phyloP scores from a whole-genome alignment of 768 basidiomycete species.

The Tricholoma terreum region DNA sequence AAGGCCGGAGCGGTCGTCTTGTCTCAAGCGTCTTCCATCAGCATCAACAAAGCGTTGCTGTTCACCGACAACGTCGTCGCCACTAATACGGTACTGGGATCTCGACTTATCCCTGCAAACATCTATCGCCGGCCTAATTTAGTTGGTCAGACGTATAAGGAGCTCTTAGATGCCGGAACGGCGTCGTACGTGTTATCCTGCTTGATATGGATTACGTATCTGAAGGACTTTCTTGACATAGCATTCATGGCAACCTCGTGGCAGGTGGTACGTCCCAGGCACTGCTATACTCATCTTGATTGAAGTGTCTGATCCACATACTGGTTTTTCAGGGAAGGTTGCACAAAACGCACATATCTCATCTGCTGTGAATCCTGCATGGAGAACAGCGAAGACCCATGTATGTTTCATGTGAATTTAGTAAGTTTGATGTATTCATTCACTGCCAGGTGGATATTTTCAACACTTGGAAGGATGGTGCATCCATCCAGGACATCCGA shows the following conservation, averaged over 20 bases:
- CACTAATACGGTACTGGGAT: constrained; percentile 12
- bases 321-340: constrained; percentile 24
- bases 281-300: neutral
- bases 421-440: neutral
- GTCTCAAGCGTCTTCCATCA: neutral
- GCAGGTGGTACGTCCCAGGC: constrained; percentile 16
- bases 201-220: neutral
- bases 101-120: constrained; percentile 14
- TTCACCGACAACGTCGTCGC: constrained; percentile 14
- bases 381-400: constrained; percentile 37
- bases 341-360: constrained; percentile 30
- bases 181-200: constrained; percentile 2
- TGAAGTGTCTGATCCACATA: neutral
- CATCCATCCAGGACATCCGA: constrained; percentile 14
- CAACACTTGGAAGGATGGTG: constrained; percentile 14
- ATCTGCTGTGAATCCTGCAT: constrained; percentile 31
- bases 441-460: constrained; percentile 13
- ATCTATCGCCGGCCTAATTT: constrained; percentile 13
- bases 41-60: constrained; percentile 16
- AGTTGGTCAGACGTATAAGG: constrained; percentile 19
- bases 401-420: constrained; percentile 16
- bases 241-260: constrained; percentile 18
- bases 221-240: neutral
- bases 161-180: constrained; percentile 18
- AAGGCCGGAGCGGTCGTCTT: constrained; percentile 14